These are phyloP conservation scores for Chaetomiaceae sp. DNA, from an alignment of 2,329 filamentous ascomycete species.

Conservation along the genomic window DNA sequence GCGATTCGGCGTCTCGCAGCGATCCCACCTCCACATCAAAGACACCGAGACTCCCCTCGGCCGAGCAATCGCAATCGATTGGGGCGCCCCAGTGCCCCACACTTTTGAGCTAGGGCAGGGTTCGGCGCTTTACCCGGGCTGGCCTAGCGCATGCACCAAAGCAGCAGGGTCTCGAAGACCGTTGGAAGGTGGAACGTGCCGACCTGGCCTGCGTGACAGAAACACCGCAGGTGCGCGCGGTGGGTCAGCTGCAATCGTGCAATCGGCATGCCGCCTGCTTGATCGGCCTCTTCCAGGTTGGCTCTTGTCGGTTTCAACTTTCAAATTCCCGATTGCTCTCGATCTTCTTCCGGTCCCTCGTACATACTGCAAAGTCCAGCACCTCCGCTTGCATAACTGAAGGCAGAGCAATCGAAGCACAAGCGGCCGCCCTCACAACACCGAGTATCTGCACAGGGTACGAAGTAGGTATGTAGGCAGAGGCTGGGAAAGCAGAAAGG, in stretches of 20 bases:
- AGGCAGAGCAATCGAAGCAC: background rate
- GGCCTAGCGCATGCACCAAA: conserved; percentile 19
- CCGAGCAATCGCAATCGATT: conserved; percentile 12
- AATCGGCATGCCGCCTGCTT: too few relatives aligned
- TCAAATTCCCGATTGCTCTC: too few relatives aligned
- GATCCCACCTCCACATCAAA: conserved; percentile 4
- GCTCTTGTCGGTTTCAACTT: too few relatives aligned
- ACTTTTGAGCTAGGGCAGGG: conserved; percentile 14
- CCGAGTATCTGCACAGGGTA: too few relatives aligned
- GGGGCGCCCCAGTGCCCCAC: conserved; percentile 19
- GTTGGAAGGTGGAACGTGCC: conserved; percentile 21
- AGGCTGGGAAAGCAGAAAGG: background rate
- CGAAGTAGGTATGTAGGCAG: too few relatives aligned
- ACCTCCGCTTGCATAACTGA: background rate
- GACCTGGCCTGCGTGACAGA: conserved; percentile 17
- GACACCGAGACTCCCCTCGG: background rate
- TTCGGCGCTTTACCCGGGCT: conserved; percentile 22
- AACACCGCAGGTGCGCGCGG: conserved; percentile 2
- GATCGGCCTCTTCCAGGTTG: too few relatives aligned
- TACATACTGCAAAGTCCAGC: too few relatives aligned
- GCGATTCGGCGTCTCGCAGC: conserved; percentile 6
- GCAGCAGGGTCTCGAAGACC: conserved; percentile 21
- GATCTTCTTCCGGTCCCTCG: too few relatives aligned
- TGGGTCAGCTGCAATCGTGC: conserved; percentile 8
- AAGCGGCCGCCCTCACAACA: background rate